A percentile compares a stretch with the other conserved stretches of the same genome.
phyloP scores from a whole-genome alignment of 2,329 filamentous ascomycete genomes.

The Scedosporium aurantiacum region DNA sequence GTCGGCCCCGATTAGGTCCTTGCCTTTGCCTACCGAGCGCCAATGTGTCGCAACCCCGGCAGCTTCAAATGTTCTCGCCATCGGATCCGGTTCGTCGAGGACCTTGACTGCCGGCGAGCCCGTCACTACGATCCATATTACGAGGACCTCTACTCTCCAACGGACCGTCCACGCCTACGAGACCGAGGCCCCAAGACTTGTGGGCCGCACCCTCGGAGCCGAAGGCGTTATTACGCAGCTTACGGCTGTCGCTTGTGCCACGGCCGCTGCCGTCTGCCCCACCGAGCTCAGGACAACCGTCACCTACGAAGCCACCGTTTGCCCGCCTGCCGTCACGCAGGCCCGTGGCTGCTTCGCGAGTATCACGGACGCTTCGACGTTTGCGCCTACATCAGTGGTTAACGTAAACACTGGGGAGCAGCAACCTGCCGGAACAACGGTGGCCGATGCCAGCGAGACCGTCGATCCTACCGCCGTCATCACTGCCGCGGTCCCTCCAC shows the following conservation, averaged over 20 bases:
- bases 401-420: background rate
- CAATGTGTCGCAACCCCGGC: background rate
- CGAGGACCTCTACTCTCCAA: background rate
- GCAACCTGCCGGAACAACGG: background rate
- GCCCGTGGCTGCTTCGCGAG: background rate
- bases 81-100: background rate
- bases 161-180: background rate
- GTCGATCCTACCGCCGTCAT: background rate
- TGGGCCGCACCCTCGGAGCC: background rate
- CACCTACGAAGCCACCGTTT: conserved; percentile 1
- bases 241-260: conserved; percentile 1
- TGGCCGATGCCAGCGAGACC: background rate
- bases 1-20: background rate
- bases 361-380: conserved; percentile 1
- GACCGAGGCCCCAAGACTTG: background rate
- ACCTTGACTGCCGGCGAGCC: background rate
- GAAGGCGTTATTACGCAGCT: background rate
- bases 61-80: background rate
- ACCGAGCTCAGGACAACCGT: conserved; percentile 3
- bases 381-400: background rate
- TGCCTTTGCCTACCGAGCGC: background rate
- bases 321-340: background rate
- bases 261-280: background rate
- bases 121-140: background rate
- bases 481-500: background rate